Evolutionary conservation across 208 protist genomes (phyloP).

Genomic region (Strigomonas culicis): DNA sequence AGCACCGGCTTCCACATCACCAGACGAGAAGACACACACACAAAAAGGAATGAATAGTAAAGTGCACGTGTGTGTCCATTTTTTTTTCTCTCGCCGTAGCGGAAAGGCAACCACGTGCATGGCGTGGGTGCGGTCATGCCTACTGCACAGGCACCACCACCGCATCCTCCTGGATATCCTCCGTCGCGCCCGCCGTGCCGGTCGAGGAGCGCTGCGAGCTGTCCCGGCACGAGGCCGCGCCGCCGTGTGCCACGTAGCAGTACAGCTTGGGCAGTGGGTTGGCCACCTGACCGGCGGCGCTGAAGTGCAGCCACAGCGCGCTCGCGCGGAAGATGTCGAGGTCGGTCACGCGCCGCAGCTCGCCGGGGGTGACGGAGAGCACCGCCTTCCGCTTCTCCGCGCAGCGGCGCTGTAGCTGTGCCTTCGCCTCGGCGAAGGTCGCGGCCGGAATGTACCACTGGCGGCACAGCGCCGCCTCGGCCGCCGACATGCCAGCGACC

Average conservation of each 20-base stretch:
- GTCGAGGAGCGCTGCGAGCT: not conserved
- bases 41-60: too few species aligned
- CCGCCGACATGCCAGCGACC: conserved; percentile 7
- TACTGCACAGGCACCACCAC: not conserved
- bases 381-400: conserved; percentile 7
- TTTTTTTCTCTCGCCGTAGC: too few species aligned
- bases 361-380: conserved; percentile 48
- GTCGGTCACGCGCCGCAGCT: conserved; percentile 50
- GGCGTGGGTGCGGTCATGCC: too few species aligned
- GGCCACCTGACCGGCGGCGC: conserved; percentile 24
- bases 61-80: too few species aligned
- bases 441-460: conserved; percentile 53
- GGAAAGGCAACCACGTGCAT: too few species aligned
- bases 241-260: conserved; percentile 26
- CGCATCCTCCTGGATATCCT: not conserved
- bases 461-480: conserved; percentile 24
- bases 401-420: conserved; percentile 28
- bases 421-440: conserved; percentile 31
- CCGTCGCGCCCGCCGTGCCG: conserved; percentile 1
- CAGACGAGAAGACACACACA: too few species aligned
- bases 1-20: too few species aligned
- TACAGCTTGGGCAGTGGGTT: conserved; percentile 24
- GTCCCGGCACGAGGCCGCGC: not conserved
- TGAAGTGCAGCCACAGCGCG: conserved; percentile 61
- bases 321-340: conserved; percentile 79